phyloP scores from a whole-genome alignment of 139 green algal species.

The Chlorella sp. region DNA sequence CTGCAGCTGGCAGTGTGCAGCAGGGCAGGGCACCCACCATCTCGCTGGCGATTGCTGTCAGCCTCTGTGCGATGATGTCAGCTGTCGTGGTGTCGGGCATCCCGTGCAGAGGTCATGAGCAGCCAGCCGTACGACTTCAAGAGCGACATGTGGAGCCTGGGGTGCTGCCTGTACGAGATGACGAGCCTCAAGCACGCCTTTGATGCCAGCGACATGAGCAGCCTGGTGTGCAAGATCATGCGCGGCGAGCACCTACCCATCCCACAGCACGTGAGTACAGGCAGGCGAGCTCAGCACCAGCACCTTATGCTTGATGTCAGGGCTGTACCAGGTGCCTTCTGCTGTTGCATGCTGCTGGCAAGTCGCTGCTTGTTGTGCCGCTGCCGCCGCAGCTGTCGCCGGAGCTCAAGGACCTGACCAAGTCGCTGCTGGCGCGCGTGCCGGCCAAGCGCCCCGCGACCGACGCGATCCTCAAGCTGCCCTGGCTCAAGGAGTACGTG shows the following conservation, averaged over 20 bases:
- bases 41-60: no score
- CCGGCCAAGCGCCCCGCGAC: conserved; percentile 26
- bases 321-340: no score
- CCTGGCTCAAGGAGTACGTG: conserved; percentile 35
- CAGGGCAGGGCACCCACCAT: no score
- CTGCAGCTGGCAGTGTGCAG: no score
- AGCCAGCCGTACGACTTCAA: conserved; percentile 55
- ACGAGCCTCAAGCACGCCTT: conserved; percentile 50
- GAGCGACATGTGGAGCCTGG: conserved; percentile 53
- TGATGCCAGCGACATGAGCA: conserved; percentile 39
- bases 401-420: conserved; percentile 30
- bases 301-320: background rate
- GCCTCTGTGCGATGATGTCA: background rate
- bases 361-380: no score
- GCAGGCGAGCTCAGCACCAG: background rate
- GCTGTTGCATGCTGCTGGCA: no score
- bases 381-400: conserved; percentile 14
- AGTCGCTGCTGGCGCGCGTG: conserved; percentile 28
- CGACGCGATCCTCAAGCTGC: conserved; percentile 30
- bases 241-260: conserved; percentile 40
- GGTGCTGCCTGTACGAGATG: conserved; percentile 61
- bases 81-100: no score
- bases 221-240: conserved; percentile 41
- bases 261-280: conserved; percentile 5
- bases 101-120: conserved; percentile 31